These are phyloP conservation scores for Ochetophila trinervis DNA, from an alignment of 306 rosid species.

Conservation along the genomic window DNA sequence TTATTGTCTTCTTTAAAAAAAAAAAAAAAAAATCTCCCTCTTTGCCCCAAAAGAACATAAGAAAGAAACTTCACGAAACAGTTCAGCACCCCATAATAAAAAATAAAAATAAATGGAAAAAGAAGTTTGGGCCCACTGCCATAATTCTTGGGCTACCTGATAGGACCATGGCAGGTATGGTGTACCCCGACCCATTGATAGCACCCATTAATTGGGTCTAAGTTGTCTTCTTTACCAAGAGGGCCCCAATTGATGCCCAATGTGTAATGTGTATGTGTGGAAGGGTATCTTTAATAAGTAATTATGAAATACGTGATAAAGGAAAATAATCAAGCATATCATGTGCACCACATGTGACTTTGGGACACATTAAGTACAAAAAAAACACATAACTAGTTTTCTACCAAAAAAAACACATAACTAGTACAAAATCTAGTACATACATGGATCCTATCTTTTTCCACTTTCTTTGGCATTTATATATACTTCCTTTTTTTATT, in stretches of 20 bases:
- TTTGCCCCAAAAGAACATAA: too few relatives aligned
- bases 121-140: slow-evolving; percentile 38
- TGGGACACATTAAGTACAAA: slow-evolving; percentile 28
- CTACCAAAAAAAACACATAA: slow-evolving; percentile 18
- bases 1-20: too few relatives aligned
- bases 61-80: too few relatives aligned
- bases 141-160: slow-evolving; percentile 43
- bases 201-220: slow-evolving; percentile 41
- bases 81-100: too few relatives aligned
- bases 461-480: slow-evolving; percentile 23
- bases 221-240: slow-evolving; percentile 31
- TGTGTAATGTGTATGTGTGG: slow-evolving; percentile 20
- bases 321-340: slow-evolving; percentile 37
- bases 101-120: too few relatives aligned
- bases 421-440: slow-evolving; percentile 30
- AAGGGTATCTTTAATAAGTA: slow-evolving; percentile 30
- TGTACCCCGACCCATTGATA: slow-evolving; percentile 42
- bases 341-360: slow-evolving; percentile 44
- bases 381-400: too few relatives aligned
- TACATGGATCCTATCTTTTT: slow-evolving; percentile 30
- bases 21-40: too few relatives aligned
- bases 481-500: slow-evolving; percentile 9
- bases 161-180: slow-evolving; percentile 41
- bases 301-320: slow-evolving; percentile 16
- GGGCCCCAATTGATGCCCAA: slow-evolving; percentile 41